Evolutionary conservation across 257 asterid species (phyloP).

Genomic region (Marsdenia floribunda): DNA sequence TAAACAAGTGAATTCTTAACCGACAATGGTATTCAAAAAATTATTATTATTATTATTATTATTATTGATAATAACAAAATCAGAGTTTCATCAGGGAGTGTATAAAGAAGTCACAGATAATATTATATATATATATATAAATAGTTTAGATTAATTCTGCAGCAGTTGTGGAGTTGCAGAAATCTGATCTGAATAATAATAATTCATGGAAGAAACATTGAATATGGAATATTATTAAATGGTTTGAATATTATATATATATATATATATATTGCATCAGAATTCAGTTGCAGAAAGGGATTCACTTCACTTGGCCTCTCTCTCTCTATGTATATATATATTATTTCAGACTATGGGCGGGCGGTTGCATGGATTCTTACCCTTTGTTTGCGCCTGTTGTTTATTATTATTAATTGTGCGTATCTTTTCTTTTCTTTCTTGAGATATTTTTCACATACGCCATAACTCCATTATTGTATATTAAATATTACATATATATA

Average conservation of each 20-base stretch:
- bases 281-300: not conserved
- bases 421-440: too few relatives aligned
- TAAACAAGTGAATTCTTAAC: too few relatives aligned
- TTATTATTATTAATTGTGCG: too few relatives aligned
- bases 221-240: not conserved
- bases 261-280: not conserved
- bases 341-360: slow-evolving; percentile 13
- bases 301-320: slow-evolving; percentile 8
- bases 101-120: too few relatives aligned
- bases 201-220: slow-evolving; percentile 7
- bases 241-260: not conserved
- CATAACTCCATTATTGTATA: not conserved
- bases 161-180: not conserved
- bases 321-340: too few relatives aligned
- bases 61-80: too few relatives aligned
- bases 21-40: too few relatives aligned
- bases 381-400: not conserved
- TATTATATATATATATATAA: too few relatives aligned
- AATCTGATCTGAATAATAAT: too few relatives aligned
- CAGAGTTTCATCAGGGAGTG: too few relatives aligned
- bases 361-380: slow-evolving; percentile 4
- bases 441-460: not conserved
- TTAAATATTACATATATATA: too few relatives aligned
- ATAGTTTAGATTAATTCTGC: not conserved
- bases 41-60: too few relatives aligned